A percentile compares a stretch with the other conserved stretches of the same genome.
Conservation (phyloP, 225 moss, liverwort and hornwort genomes). For the Polytrichum formosum region DNA sequence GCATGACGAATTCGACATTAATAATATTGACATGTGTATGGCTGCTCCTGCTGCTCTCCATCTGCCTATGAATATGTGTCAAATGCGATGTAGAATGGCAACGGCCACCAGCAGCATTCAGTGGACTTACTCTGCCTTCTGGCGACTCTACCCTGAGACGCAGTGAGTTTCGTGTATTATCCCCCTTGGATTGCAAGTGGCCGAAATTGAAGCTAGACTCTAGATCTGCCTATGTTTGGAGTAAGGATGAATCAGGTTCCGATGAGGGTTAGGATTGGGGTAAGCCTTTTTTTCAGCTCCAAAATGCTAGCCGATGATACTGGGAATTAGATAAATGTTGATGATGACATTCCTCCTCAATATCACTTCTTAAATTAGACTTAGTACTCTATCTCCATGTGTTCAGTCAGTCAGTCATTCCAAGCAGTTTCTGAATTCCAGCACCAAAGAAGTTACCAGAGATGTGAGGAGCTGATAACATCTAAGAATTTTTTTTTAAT, state of each 20-base stretch:
- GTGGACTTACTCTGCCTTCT: constrained; percentile 83
- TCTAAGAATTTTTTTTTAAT: no score
- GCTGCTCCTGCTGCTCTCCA: no score
- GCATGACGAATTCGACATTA: no score
- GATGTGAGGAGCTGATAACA: no score
- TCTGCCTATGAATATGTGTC: no score
- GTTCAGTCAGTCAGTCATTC: no score
- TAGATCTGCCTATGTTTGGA: background rate
- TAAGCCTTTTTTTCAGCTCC: background rate
- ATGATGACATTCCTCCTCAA: no score
- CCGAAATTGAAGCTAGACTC: background rate
- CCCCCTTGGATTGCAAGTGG: background rate
- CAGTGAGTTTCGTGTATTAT: constrained; percentile 31
- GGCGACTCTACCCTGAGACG: constrained; percentile 37
- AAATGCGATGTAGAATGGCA: constrained; percentile 39
- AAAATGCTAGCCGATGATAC: background rate
- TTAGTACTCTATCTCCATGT: no score
- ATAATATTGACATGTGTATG: no score
- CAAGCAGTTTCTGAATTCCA: no score
- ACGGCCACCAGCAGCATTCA: constrained; percentile 43
- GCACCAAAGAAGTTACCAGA: no score
- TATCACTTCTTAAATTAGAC: no score
- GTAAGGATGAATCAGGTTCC: background rate
- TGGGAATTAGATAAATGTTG: background rate
- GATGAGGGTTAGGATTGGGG: background rate